Conservation (phyloP, 768 basidiomycete genomes). For the Russula sp. region DNA sequence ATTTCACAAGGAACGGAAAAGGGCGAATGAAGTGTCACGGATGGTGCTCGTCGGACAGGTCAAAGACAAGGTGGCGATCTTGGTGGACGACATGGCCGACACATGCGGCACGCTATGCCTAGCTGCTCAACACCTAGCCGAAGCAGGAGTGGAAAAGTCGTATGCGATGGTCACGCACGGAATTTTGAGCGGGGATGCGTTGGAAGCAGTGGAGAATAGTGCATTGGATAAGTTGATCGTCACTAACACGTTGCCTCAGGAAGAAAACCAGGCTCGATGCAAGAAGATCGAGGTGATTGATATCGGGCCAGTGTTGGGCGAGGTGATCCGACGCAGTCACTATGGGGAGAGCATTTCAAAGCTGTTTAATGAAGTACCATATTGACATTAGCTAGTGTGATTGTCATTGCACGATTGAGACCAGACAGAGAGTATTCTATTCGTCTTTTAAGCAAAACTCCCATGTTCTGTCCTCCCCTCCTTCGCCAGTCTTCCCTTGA, state of each 20-base stretch:
- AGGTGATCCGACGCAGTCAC: constrained; percentile 92
- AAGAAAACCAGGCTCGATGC: constrained; percentile 62
- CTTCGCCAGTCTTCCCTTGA: constrained; percentile 58
- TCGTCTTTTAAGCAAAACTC: constrained; percentile 55
- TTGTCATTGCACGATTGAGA: neutral
- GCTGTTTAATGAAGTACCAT: constrained; percentile 85
- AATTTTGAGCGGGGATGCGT: constrained; percentile 84
- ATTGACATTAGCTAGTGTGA: constrained; percentile 36
- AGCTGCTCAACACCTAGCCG: constrained; percentile 81
- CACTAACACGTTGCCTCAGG: constrained; percentile 95
- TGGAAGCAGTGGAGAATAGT: constrained; percentile 63
- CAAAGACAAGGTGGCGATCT: constrained; percentile 84
- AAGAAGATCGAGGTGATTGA: constrained; percentile 89
- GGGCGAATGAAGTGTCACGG: constrained; percentile 88
- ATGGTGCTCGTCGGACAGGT: constrained; percentile 96
- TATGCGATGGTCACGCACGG: constrained; percentile 96
- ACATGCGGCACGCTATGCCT: constrained; percentile 92
- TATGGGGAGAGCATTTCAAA: constrained; percentile 94
- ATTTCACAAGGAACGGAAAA: constrained; percentile 99
- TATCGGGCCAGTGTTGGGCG: constrained; percentile 89
- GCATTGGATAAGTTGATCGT: constrained; percentile 91
- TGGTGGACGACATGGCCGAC: constrained; percentile 99
- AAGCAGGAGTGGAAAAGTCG: constrained; percentile 80
- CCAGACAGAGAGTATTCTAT: neutral
- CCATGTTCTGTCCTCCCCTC: constrained; percentile 81